Evolutionary conservation across 2,329 filamentous ascomycete species (phyloP).

Genomic region (Coniella lustricola): DNA sequence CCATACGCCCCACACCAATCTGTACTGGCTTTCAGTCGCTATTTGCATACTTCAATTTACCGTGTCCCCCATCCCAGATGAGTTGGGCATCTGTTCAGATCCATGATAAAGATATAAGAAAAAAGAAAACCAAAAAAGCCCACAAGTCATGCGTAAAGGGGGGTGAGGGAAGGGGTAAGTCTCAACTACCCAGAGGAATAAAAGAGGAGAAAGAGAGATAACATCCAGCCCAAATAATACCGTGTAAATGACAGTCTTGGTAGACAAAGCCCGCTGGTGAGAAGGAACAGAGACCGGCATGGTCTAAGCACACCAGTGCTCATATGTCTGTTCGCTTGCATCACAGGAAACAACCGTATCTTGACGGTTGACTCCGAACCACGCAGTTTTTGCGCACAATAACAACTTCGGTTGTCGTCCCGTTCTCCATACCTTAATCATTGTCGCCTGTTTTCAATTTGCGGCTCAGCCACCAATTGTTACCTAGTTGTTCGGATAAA

Average conservation of each 20-base stretch:
- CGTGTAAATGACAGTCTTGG: no score
- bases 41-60: neutral
- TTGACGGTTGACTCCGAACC: neutral
- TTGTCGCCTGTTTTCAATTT: neutral
- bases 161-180: no score
- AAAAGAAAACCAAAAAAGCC: no score
- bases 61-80: slow-evolving; percentile 10
- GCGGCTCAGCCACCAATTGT: no score
- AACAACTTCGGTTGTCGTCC: neutral
- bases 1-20: neutral
- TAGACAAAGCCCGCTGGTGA: no score
- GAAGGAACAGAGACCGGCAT: no score
- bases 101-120: neutral
- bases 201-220: no score
- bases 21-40: neutral
- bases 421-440: neutral
- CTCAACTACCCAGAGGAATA: no score
- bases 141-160: no score
- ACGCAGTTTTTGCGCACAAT: neutral
- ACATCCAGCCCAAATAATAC: no score
- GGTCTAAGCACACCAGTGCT: no score
- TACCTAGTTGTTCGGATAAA: slow-evolving; percentile 49
- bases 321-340: neutral
- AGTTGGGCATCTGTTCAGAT: slow-evolving; percentile 16
- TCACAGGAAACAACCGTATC: neutral